Base-by-base conservation (phyloP, 768 basidiomycete genomes). In the Kwoniella heveanensis region DNA sequence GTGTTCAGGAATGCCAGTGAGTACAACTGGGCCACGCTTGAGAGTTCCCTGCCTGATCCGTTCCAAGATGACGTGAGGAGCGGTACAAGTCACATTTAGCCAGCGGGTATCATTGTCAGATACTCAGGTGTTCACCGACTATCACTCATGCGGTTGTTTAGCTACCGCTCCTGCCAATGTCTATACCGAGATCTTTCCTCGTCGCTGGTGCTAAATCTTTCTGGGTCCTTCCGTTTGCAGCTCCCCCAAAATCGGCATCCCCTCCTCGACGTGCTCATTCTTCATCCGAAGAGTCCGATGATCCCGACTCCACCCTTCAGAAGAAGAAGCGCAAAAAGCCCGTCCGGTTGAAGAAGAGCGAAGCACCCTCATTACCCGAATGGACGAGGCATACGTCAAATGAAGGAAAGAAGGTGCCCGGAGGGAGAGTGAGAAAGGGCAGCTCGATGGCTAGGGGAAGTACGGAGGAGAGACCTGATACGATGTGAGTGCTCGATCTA, bases 311-410 rank as follows among this genome's bases (percentile, higher is more conserved):
- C 12, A 24, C 8, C n/a, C 32, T 27, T 17, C 51, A 39, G 22
- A 60, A 68, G 47, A 51, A 61, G 60, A 67, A 70, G 54, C n/a
- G 60, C 37, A 54, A 67, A 48, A 59, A 60, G 19, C 50, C 39
- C 26, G 32, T 46, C 8, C n/a, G 52, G n/a, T 15, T 19, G 32
- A 48, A 27, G 65, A 51, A 60, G 57, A 60, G 50, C 32, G 59
- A 48, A 21, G 32, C n/a, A 17, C 57, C 55, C 15, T 54, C 21
- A 32, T 39, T 63, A 49, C 61, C 65, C n/a, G 67, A 52, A 49
- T 64, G 67, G 68, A 65, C 60, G 2, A 24, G 63, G 27, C 36
- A 39, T 21, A 29, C 24, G 4, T 64, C 62, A 1, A 57, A 57
- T n/a, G 62, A 57, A 19, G 13, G 46, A 10, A 52, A 57, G 59